Evolutionary conservation across 805 yeast genomes (phyloP), one percentile per base, ranked within the genome.

Genomic region (Pichia thaimueangensis): DNA sequence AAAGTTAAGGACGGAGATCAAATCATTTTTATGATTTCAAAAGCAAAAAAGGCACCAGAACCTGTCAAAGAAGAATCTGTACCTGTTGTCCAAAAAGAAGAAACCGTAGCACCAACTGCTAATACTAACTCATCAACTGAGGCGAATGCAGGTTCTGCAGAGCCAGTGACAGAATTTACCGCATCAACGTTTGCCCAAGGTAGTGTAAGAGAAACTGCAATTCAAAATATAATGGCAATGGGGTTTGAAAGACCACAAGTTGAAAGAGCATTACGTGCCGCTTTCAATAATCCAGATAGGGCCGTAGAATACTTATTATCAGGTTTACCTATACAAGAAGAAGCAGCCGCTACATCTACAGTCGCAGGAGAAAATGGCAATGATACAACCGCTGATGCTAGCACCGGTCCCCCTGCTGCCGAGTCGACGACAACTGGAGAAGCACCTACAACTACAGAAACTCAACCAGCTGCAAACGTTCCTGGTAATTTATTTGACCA

Each of bases 241-340:
- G 98, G 98, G 8, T 93, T 88, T 59, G 86, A 83, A 39, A 79
- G 95, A 54, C 74, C 78, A 15, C 86, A 86, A 59, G 96, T 87
- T 21, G 94, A 86, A 64, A 76, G 79, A 35, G 98, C 98, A 0
- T 68, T 93, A 60, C 79, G 94, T 54, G 95, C 96, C 13, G 97
- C 98, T 1, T 93, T 80, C 68, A 91, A 91, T 67, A 89, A 93
- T 64, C 97, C 98, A 17, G 97, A 91, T 60, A 80, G 98, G 56
- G 98, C 98, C 0, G 97, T 93, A 12, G 98, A 93, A 61, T 89
- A 91, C 61, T 70, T 93, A 39, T 68, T 93, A 50, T 86, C 89
- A 36, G 97, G 97, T 3, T 76, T 91, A 34, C 57, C 21, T 51
- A 56, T 20, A n/a, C 41, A 45, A 7, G 45, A 39, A 13, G 43